phyloP scores from a whole-genome alignment of 768 basidiomycete species.

The Mycena crocata region DNA sequence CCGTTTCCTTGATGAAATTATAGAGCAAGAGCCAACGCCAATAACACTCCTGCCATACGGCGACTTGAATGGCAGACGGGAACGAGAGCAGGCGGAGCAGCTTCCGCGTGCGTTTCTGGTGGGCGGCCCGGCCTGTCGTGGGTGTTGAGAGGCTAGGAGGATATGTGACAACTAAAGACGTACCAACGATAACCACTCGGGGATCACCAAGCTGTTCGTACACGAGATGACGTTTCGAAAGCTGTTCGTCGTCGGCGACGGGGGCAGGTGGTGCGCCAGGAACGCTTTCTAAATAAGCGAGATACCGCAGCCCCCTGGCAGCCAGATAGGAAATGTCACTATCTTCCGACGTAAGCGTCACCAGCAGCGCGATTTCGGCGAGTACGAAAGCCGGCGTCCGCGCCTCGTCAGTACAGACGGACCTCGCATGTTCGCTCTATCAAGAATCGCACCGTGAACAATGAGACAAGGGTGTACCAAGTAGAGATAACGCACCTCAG shows the following conservation, averaged over 20 bases:
- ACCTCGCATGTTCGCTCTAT: slow-evolving; percentile 57
- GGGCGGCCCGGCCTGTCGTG: slow-evolving; percentile 72
- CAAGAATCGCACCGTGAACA: neutral
- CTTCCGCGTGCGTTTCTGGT: slow-evolving; percentile 85
- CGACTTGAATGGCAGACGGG: slow-evolving; percentile 75
- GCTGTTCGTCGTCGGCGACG: slow-evolving; percentile 67
- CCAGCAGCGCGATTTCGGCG: slow-evolving; percentile 78
- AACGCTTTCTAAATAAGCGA: slow-evolving; percentile 75
- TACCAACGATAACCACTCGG: slow-evolving; percentile 75
- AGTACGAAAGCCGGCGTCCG: slow-evolving; percentile 75
- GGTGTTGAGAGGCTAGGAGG: slow-evolving; percentile 18
- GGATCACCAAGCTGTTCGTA: slow-evolving; percentile 87
- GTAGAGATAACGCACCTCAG: slow-evolving; percentile 55
- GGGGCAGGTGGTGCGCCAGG: slow-evolving; percentile 65
- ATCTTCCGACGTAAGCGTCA: slow-evolving; percentile 77
- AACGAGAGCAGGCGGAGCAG: slow-evolving; percentile 72
- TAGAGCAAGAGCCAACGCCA: slow-evolving; percentile 77
- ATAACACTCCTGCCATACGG: slow-evolving; percentile 88
- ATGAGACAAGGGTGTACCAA: neutral
- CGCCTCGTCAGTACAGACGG: slow-evolving; percentile 60
- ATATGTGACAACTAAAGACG: slow-evolving; percentile 38
- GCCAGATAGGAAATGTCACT: slow-evolving; percentile 75
- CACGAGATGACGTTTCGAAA: slow-evolving; percentile 75
- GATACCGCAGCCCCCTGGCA: slow-evolving; percentile 73
- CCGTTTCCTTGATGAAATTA: slow-evolving; percentile 62